Base-by-base conservation (phyloP, 1,284 basidiomycete genomes). In the Schizopora paradoxa region DNA sequence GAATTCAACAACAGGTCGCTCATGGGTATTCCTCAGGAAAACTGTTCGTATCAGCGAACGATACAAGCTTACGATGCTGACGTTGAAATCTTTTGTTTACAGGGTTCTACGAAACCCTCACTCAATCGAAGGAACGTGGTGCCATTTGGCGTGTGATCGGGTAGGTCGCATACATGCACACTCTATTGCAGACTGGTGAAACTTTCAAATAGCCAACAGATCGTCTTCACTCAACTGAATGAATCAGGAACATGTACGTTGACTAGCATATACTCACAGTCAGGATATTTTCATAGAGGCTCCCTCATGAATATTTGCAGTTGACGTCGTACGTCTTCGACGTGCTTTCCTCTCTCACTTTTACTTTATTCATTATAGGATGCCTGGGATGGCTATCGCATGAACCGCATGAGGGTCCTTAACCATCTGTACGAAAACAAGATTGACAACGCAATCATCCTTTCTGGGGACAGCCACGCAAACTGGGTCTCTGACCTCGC, bases 401-500 rank as follows among this genome's bases (percentile, higher is more conserved):
- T 72, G 13, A 78, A 81, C 59, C 68, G 79, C 11, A 62, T 66
- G 36, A 70, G 79, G n/a, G 65, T 83, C 41, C 68, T 83, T 13
- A 66, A 76, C 47, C 71, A 77, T 49, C 62, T 84, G 22, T 68
- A 72, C 54, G 48, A 62, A 26, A 69, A 77, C 57, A 65, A 69
- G 41, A 80, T 83, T 48, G 67, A 67, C 61, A 82, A 83, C 58
- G 73, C 73, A 2, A 58, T 80, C 49, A 70, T 81, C 41, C 67
- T 83, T 13, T 68, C 79, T 6, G 81, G 82, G 11, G 82, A 86
- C 58, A 76, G 75, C 39, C 81, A 84, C 55, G 79, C 77, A 8
- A 79, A 77, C 56, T 80, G 77, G 77, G 76, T 74, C 5, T 77
- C 72, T 38, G 77, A 76, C 53, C 64, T 77, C 19, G 70, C 73